Evolutionary conservation across 176 grass and related monocot genomes (phyloP), one percentile per base, ranked within the genome.

Genomic region (Miscanthus lutarioriparius): DNA sequence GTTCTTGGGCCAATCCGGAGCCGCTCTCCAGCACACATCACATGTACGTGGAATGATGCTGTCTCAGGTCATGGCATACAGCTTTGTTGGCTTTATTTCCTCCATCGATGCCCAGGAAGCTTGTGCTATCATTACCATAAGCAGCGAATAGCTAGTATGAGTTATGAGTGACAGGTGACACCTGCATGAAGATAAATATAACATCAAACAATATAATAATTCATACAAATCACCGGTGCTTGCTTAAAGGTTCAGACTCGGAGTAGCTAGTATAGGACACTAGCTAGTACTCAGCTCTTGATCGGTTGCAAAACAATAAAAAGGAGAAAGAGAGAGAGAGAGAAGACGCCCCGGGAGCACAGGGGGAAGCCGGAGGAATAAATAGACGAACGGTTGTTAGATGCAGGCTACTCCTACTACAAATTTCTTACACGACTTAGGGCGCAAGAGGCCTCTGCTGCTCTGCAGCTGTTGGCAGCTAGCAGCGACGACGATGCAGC

Each of bases 171-270:
- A 82, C 64, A 67, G 23, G 61, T 59, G 37, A 70, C 72, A 81
- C 47, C 51, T 77, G 38, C 64, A 71, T 61, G 10, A 23, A 25
- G 2, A 26, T 48, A n/a, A 33, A 71, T 73, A 82, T 82, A 56
- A 26, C 28, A 33, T 32, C 25, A 32, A 62, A 17, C 65, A 40
- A 71, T 74, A 83, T 78, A 75, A 27, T 20, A 35, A 20, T 64
- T 27, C 27, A 27, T 14, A 72, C 25, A 28, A 20, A 30, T 17
- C 59, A 35, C 33, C n/a, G 32, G 10, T 23, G 78, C 45, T 87
- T 87, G 64, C 86, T 82, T 82, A 8, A 70, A 87, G 86, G 22
- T 77, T 87, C 72, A 87, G 79, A 47, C 38, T 82, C 51, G 49
- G 58, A 19, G 62, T 59, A 71, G 64, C 19, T 74, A 79, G 45